phyloP scores from a whole-genome alignment of 768 basidiomycete genomes.

The Lanmaoa pseudosensibilis region DNA sequence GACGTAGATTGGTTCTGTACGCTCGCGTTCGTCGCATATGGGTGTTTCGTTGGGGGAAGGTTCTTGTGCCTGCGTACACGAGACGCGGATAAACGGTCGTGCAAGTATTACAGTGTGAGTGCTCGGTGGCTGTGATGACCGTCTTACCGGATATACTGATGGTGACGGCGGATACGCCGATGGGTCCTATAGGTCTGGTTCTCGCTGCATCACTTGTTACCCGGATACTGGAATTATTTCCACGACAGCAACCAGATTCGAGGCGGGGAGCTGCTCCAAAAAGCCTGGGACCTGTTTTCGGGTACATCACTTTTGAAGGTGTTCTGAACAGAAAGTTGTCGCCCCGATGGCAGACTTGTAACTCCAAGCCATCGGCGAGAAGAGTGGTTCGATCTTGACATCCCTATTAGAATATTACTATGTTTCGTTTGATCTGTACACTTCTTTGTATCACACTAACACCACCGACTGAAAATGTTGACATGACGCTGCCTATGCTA shows the following conservation, averaged over 20 bases:
- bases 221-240: slow-evolving; percentile 38
- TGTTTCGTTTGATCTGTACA: not conserved
- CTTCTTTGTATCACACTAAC: too few relatives aligned
- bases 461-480: not conserved
- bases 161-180: too few relatives aligned
- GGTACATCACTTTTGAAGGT: slow-evolving; percentile 8
- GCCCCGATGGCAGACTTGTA: too few relatives aligned
- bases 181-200: slow-evolving; percentile 31
- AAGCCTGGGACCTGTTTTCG: slow-evolving; percentile 21
- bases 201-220: slow-evolving; percentile 35
- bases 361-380: not conserved
- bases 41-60: slow-evolving; percentile 35
- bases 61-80: slow-evolving; percentile 33
- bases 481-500: not conserved
- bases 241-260: slow-evolving; percentile 16
- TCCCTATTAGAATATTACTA: too few relatives aligned
- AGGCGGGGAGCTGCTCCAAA: slow-evolving; percentile 22
- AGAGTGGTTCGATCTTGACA: too few relatives aligned
- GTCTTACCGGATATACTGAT: not conserved
- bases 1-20: slow-evolving; percentile 29
- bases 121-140: not conserved
- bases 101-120: slow-evolving; percentile 40
- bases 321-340: not conserved
- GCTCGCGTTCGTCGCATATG: slow-evolving; percentile 31
- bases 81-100: slow-evolving; percentile 35